Evolutionary conservation across 2,329 filamentous ascomycete genomes (phyloP), one percentile per base, ranked within the genome.

Genomic region (Talaromyces sp.): DNA sequence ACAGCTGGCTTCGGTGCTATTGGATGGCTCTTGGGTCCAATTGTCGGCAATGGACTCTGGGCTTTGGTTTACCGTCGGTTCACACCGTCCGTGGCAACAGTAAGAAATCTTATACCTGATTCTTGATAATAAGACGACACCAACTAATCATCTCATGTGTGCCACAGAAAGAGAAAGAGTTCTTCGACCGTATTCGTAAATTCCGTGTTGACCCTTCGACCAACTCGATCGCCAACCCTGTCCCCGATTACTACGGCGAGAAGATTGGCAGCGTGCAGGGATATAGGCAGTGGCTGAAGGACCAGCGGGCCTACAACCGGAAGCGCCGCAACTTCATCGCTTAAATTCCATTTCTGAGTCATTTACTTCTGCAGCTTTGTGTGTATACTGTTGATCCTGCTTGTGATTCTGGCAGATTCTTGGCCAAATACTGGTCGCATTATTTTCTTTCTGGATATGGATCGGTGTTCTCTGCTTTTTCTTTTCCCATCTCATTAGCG

Each of bases 191-290:
- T 61, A 90, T 99, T 75, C 94, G 92, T 80, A 90, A 88, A 74
- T 88, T 94, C 77, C 86, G 94, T 22, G 93, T 96, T 56, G 93
- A 99, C 71, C 93, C 94, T 3, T 89, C 87, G 14, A 88, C 88
- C 49, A 95, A 91, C 57, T 96, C 90, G 36, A 87, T 94, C 63
- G 85, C 90, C 47, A 97, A 97, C 77, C 94, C 94, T 16, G 90
- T 96, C 1, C 92, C 93, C 39, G 94, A 99, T 72, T 99, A 96
- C 76, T 99, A 99, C 68, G 94, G 94, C 65, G 94, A 99, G 79
- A 97, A 97, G 82, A 96, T 99, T 65, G 90, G 89, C 47, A 96
- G 91, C 66, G 91, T 97, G 19, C 82, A 86, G 49, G 92, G 90
- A 42, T 99, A 97, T 74, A 82, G 94, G 66, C 87, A 91, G 72